Evolutionary conservation across 169 alveolate genomes (phyloP).

Genomic region (Cystoisospora suis): DNA sequence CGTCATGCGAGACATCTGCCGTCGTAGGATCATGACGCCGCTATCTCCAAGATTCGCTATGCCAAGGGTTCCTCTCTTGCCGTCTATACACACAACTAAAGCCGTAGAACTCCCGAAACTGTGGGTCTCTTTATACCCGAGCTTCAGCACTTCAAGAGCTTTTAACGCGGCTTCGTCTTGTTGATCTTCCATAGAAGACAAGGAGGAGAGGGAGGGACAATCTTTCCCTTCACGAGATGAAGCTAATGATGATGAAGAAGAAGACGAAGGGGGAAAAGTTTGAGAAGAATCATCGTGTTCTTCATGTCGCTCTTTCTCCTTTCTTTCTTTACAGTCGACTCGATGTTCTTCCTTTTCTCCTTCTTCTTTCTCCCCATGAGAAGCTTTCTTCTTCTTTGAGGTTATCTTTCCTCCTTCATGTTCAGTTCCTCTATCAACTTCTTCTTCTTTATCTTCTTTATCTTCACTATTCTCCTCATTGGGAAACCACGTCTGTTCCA

Average conservation of each 20-base stretch:
- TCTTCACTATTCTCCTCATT: background rate
- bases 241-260: background rate
- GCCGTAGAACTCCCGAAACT: slow-evolving; percentile 77
- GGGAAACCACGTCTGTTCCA: slow-evolving; percentile 14
- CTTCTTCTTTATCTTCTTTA: background rate
- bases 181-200: background rate
- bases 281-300: background rate
- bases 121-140: slow-evolving; percentile 67
- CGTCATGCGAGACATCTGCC: slow-evolving; percentile 63
- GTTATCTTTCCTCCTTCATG: no score
- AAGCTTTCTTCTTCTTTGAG: no score
- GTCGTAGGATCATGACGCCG: slow-evolving; percentile 69
- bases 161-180: slow-evolving; percentile 12
- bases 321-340: background rate
- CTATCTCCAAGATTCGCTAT: slow-evolving; percentile 75
- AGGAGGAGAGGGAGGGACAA: background rate
- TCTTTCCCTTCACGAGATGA: no score
- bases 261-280: no score
- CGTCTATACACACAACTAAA: slow-evolving; percentile 72
- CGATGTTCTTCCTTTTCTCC: background rate
- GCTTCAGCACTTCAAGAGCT: slow-evolving; percentile 39
- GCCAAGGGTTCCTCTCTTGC: slow-evolving; percentile 68
- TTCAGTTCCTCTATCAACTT: background rate
- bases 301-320: background rate
- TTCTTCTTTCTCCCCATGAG: no score